Conservation (phyloP, 306 rosid species). For the Cucumis hystrix region DNA sequence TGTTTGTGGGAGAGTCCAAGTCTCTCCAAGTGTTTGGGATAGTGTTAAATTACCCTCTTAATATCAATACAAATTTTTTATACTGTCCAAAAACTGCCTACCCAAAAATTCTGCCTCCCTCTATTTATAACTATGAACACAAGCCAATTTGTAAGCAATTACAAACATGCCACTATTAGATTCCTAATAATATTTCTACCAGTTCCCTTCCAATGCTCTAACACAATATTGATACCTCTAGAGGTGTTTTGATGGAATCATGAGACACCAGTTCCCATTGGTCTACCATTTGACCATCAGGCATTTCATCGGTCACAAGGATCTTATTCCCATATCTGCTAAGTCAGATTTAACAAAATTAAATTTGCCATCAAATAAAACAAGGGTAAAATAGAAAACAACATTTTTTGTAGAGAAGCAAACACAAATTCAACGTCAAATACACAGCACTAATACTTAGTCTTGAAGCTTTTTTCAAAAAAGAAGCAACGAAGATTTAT, state of each 20-base stretch:
- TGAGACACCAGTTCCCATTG: constrained; percentile 78
- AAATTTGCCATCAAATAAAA: constrained; percentile 15
- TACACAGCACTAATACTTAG: not conserved
- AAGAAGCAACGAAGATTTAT: not conserved
- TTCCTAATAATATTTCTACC: not conserved
- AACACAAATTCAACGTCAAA: not conserved
- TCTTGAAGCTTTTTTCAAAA: not conserved
- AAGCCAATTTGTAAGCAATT: not conserved
- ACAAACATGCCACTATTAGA: not conserved
- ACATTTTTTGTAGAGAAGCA: not conserved
- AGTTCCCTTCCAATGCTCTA: not conserved
- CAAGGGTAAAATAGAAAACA: not conserved
- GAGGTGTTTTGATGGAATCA: constrained; percentile 66
- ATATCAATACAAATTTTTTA: not conserved
- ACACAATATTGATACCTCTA: constrained; percentile 40
- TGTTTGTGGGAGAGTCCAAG: not conserved
- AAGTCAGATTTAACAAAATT: constrained; percentile 17
- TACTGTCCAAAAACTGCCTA: not conserved
- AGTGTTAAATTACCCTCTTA: not conserved
- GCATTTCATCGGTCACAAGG: constrained; percentile 91
- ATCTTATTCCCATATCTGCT: constrained; percentile 80
- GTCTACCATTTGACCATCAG: constrained; percentile 98
- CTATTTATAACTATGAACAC: not conserved
- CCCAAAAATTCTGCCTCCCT: not conserved
- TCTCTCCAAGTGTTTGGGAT: not conserved